A percentile compares a stretch with the other conserved stretches of the same genome.
Conservation (phyloP, 768 basidiomycete genomes). For the Russula vinacea region DNA sequence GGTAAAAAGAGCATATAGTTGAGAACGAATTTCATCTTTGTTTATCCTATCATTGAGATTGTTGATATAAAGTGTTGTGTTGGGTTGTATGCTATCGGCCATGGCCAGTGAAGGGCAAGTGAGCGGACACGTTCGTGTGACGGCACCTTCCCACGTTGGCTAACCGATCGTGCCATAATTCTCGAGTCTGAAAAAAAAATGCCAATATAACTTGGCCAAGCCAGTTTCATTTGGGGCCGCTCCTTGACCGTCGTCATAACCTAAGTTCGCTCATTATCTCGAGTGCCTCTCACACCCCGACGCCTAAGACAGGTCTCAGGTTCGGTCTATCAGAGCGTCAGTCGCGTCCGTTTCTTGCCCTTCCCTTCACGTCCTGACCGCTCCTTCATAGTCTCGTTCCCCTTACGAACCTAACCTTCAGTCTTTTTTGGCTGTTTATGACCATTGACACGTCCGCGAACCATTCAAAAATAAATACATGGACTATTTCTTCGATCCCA, state of each 20-base stretch:
- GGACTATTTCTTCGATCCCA: conserved; percentile 27
- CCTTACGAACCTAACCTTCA: not conserved
- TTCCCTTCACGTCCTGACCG: not conserved
- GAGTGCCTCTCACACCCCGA: too few species aligned
- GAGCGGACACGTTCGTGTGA: conserved; percentile 23
- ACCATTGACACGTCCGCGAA: conserved; percentile 23
- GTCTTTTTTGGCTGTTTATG: conserved; percentile 21
- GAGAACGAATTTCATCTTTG: conserved; percentile 80
- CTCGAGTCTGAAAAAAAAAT: not conserved
- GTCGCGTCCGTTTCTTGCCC: not conserved
- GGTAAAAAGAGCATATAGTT: conserved; percentile 86
- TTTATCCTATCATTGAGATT: conserved; percentile 92
- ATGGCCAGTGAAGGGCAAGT: conserved; percentile 31
- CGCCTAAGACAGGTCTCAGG: conserved; percentile 1
- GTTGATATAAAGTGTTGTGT: conserved; percentile 85
- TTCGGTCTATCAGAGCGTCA: not conserved
- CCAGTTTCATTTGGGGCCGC: not conserved
- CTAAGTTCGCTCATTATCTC: not conserved
- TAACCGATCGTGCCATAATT: not conserved
- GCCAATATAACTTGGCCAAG: not conserved
- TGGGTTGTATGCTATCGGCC: conserved; percentile 61
- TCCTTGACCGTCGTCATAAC: not conserved
- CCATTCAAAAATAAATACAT: conserved; percentile 18
- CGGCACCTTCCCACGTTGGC: conserved; percentile 7
- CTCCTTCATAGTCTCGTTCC: not conserved